phyloP scores from a whole-genome alignment of 768 basidiomycete genomes.

The Lentinus tigrinus region DNA sequence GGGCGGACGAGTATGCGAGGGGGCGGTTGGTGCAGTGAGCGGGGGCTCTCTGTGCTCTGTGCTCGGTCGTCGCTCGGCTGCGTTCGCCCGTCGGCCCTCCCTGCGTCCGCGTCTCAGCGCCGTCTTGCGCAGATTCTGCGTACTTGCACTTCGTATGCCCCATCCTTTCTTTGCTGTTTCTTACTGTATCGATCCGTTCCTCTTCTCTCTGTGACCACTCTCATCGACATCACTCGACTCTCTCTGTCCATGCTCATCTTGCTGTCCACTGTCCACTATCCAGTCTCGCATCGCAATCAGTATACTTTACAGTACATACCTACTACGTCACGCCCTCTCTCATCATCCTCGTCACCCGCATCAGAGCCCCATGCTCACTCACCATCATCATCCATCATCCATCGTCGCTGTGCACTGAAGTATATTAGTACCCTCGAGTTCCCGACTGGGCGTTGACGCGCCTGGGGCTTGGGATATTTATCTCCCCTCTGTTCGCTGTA shows the following conservation, averaged over 20 bases:
- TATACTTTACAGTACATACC: not conserved
- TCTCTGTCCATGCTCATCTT: not conserved
- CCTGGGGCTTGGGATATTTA: no score
- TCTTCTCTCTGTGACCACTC: not conserved
- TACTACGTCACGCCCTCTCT: not conserved
- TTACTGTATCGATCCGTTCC: not conserved
- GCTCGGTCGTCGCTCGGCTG: not conserved
- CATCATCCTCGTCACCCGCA: not conserved
- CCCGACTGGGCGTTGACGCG: no score
- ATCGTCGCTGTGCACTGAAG: not conserved
- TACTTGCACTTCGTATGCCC: no score
- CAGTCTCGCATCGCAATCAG: not conserved
- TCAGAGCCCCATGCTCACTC: no score
- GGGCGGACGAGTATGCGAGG: not conserved
- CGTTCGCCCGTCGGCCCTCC: not conserved
- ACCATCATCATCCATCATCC: not conserved
- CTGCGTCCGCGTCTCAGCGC: not conserved
- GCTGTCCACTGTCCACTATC: not conserved
- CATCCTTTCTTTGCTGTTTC: not conserved
- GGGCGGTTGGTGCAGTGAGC: conserved; percentile 16
- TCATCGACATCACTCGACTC: not conserved
- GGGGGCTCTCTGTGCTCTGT: not conserved
- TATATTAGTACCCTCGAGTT: not conserved
- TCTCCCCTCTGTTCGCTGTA: no score
- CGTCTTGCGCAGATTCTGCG: no score